phyloP scores from a whole-genome alignment of 352 stramenopile species.

The Globisporangium barbulae region DNA sequence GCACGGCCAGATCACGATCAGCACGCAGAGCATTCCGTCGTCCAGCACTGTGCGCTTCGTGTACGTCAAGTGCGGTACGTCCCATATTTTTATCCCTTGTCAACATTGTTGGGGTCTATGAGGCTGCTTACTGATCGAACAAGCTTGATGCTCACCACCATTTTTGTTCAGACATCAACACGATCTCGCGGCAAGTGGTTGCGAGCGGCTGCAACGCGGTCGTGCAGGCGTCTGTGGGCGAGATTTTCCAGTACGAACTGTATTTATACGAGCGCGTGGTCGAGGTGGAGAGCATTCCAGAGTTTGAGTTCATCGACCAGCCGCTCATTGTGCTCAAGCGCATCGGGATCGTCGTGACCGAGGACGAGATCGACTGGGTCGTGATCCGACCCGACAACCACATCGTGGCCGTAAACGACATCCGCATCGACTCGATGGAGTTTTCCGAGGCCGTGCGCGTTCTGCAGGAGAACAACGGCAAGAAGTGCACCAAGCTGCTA shows the following conservation, averaged over 20 bases:
- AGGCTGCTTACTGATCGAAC: not conserved
- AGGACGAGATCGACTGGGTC: slow-evolving; percentile 81
- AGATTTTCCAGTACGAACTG: slow-evolving; percentile 89
- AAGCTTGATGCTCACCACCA: not conserved
- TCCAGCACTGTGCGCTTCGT: slow-evolving; percentile 77
- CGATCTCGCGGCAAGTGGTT: slow-evolving; percentile 76
- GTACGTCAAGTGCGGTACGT: slow-evolving; percentile 75
- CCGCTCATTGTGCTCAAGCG: slow-evolving; percentile 83
- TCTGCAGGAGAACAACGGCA: slow-evolving; percentile 84
- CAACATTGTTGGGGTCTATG: not conserved
- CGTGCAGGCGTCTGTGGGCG: slow-evolving; percentile 76
- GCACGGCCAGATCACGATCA: slow-evolving; percentile 76
- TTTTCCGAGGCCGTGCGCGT: slow-evolving; percentile 74
- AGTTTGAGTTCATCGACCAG: slow-evolving; percentile 88
- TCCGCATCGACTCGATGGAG: slow-evolving; percentile 81
- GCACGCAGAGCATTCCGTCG: slow-evolving; percentile 60
- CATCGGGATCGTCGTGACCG: slow-evolving; percentile 68
- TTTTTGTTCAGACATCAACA: slow-evolving; percentile 71
- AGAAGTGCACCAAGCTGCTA: slow-evolving; percentile 82
- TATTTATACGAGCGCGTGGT: slow-evolving; percentile 86
- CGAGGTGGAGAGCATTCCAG: slow-evolving; percentile 83
- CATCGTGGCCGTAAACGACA: slow-evolving; percentile 87
- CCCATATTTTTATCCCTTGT: too few species aligned
- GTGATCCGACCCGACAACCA: slow-evolving; percentile 78
- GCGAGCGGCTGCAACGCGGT: slow-evolving; percentile 83